Conservation (phyloP, 768 basidiomycete genomes). For the Termitomyces heimii region DNA sequence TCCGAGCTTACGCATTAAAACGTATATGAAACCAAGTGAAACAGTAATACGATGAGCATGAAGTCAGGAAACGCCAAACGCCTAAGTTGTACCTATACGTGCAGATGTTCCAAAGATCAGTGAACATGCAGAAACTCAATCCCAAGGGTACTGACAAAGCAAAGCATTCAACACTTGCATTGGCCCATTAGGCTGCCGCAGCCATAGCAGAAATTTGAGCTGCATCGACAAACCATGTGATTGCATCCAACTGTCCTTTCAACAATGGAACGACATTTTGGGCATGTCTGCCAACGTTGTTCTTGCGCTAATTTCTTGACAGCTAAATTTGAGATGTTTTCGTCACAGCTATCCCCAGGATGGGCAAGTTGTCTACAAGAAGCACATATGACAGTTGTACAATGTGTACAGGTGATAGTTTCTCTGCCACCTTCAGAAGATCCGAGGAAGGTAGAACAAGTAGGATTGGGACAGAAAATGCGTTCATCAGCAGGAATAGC, state of each 20-base stretch:
- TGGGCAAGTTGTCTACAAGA: constrained; percentile 45
- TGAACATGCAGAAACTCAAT: not conserved
- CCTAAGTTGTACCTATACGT: not conserved
- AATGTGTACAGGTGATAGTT: constrained; percentile 27
- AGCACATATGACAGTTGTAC: constrained; percentile 36
- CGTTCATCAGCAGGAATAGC: constrained; percentile 32
- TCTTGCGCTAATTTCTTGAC: constrained; percentile 38
- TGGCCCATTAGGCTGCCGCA: constrained; percentile 35
- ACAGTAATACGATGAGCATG: not conserved
- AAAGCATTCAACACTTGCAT: constrained; percentile 42
- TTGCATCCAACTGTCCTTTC: constrained; percentile 54
- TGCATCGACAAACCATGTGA: constrained; percentile 61
- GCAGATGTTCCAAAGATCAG: not conserved
- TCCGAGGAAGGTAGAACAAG: constrained; percentile 51
- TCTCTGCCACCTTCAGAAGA: constrained; percentile 19
- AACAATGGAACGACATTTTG: constrained; percentile 47
- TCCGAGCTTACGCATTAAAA: not conserved
- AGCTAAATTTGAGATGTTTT: constrained; percentile 33
- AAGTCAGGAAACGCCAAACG: not conserved
- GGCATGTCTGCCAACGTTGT: constrained; percentile 58
- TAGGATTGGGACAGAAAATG: constrained; percentile 43
- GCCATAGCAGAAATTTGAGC: constrained; percentile 56
- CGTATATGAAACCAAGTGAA: not conserved
- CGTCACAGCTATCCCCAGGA: constrained; percentile 30
- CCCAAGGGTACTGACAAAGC: not conserved